A percentile compares a stretch with the other conserved stretches of the same genome.
phyloP scores from a whole-genome alignment of 2,329 filamentous ascomycete genomes.

The Xylaria sp. region DNA sequence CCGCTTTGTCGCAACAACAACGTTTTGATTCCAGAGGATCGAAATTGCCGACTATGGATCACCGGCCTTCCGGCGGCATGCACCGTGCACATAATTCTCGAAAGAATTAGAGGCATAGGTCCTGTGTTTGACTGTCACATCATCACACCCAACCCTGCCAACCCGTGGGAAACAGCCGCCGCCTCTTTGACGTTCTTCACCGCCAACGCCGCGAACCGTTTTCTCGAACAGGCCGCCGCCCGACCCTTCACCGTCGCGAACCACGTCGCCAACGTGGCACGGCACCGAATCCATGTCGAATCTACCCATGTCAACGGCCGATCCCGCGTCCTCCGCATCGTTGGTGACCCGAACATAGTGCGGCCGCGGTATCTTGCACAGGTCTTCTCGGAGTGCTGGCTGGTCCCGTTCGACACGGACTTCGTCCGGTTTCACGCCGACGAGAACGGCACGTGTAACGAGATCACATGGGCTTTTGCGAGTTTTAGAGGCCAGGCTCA shows the following conservation, averaged over 20 bases:
- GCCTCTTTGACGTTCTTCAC: slow-evolving; percentile 33
- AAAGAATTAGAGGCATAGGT: slow-evolving; percentile 13
- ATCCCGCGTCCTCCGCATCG: slow-evolving; percentile 28
- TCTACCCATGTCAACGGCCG: slow-evolving; percentile 7
- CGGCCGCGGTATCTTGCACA: background rate
- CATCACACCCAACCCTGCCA: background rate
- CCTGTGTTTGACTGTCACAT: slow-evolving; percentile 21
- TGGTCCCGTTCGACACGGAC: slow-evolving; percentile 17
- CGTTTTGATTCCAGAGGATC: background rate
- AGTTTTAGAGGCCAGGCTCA: slow-evolving; percentile 28
- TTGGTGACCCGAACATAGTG: slow-evolving; percentile 14
- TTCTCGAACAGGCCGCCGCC: background rate
- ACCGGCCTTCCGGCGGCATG: slow-evolving; percentile 22
- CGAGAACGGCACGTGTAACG: background rate
- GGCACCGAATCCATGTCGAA: slow-evolving; percentile 17
- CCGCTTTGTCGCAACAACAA: background rate
- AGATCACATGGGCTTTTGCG: slow-evolving; percentile 28
- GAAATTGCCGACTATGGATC: slow-evolving; percentile 30
- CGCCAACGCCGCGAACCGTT: slow-evolving; percentile 19
- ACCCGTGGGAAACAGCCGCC: slow-evolving; percentile 11
- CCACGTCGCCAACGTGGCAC: background rate
- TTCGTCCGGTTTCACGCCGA: background rate
- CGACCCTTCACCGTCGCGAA: slow-evolving; percentile 5
- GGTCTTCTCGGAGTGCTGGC: slow-evolving; percentile 2
- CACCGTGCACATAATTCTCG: slow-evolving; percentile 11